Conservation (phyloP, 1,284 basidiomycete genomes). For the Erythrobasidium hasegawianum region DNA sequence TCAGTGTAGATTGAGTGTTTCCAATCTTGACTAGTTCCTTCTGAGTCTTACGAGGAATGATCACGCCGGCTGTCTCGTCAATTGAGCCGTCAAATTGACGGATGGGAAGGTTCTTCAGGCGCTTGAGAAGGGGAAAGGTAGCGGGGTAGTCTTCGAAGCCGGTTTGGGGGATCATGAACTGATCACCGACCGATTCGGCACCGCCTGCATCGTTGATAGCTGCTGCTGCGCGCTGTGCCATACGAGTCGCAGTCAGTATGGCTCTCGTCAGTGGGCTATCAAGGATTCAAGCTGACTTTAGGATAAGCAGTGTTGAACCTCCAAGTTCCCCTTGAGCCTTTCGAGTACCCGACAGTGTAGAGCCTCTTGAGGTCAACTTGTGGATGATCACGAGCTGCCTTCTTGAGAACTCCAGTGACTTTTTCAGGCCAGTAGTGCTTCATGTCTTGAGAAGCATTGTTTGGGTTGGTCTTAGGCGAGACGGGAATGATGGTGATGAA, state of each 20-base stretch:
- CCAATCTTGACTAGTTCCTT: conserved; percentile 2
- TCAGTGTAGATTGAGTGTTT: neutral
- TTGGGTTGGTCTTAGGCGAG: conserved; percentile 4
- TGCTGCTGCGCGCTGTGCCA: conserved; percentile 1
- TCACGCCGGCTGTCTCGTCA: conserved; percentile 1
- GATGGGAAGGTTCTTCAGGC: conserved; percentile 3
- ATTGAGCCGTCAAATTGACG: neutral
- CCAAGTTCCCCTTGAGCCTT: conserved; percentile 1
- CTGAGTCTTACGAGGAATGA: conserved; percentile 3
- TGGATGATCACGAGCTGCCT: neutral
- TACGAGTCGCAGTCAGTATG: neutral
- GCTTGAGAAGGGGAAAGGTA: conserved; percentile 1
- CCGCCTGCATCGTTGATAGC: conserved; percentile 3
- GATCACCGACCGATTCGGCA: conserved; percentile 10
- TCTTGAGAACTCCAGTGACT: neutral
- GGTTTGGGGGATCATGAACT: conserved; percentile 1
- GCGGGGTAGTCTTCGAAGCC: neutral
- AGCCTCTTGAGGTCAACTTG: neutral
- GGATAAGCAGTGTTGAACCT: conserved; percentile 8
- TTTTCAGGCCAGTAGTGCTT: conserved; percentile 5
- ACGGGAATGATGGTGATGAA: conserved; percentile 27
- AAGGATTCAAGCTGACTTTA: neutral
- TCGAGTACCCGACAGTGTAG: conserved; percentile 9
- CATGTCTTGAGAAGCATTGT: neutral
- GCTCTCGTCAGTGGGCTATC: no score